phyloP scores from a whole-genome alignment of 108 stramenopile genomes.

The Parietichytrium sp. region DNA sequence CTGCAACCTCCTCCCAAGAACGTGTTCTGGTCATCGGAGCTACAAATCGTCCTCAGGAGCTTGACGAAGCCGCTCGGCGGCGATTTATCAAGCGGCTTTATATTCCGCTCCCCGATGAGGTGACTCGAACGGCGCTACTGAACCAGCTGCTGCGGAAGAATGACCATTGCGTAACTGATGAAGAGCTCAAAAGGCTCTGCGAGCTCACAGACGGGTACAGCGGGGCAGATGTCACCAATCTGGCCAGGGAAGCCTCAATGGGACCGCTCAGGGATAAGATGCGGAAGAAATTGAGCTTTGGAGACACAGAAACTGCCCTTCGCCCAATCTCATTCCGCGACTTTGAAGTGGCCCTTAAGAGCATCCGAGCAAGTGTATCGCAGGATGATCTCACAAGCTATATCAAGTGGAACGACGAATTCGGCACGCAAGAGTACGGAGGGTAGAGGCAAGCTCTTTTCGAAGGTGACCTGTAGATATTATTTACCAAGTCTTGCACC shows the following conservation, averaged over 20 bases:
- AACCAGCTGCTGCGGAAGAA: conserved; percentile 77
- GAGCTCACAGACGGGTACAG: conserved; percentile 76
- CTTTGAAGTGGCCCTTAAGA: conserved; percentile 4
- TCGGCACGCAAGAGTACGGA: conserved; percentile 31
- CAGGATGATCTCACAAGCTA: conserved; percentile 8
- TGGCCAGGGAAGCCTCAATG: conserved; percentile 89
- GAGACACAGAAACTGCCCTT: not conserved
- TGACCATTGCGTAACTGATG: conserved; percentile 65
- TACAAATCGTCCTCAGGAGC: conserved; percentile 94
- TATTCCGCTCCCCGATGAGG: conserved; percentile 85
- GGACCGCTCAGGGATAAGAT: conserved; percentile 84
- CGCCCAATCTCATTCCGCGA: not conserved
- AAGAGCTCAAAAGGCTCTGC: conserved; percentile 39
- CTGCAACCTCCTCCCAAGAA: conserved; percentile 71
- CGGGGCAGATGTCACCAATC: conserved; percentile 85
- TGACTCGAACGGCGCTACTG: conserved; percentile 73
- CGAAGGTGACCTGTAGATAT: too few species aligned
- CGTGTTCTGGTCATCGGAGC: conserved; percentile 94
- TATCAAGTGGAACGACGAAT: conserved; percentile 10
- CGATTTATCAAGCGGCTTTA: conserved; percentile 77
- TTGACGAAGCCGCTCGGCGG: conserved; percentile 97
- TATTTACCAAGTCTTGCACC: too few species aligned
- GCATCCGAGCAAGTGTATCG: conserved; percentile 18
- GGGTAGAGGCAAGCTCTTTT: too few species aligned
- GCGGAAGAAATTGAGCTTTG: not conserved